A percentile compares a stretch with the other conserved stretches of the same genome.
These are phyloP conservation scores for Daldinia concentrica DNA, from an alignment of 495 filamentous ascomycete genomes.

Conservation along the genomic window DNA sequence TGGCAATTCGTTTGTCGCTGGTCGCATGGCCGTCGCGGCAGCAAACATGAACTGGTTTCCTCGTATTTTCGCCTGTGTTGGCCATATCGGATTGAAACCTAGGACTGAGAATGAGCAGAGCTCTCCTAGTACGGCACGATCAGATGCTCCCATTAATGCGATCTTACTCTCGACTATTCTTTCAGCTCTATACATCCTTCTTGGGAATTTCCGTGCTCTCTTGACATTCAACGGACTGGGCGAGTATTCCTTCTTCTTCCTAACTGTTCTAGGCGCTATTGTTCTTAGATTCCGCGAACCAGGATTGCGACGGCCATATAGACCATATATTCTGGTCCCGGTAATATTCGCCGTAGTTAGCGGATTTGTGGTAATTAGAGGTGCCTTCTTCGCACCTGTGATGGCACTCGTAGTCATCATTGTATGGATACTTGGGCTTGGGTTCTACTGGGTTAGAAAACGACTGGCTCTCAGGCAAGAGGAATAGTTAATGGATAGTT, in stretches of 20 bases:
- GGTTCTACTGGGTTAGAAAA: conserved; percentile 51
- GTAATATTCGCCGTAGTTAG: conserved; percentile 60
- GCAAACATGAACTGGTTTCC: conserved; percentile 64
- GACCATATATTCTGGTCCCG: conserved; percentile 57
- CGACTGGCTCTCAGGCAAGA: conserved; percentile 12
- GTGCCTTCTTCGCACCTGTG: conserved; percentile 61
- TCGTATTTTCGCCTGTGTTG: conserved; percentile 52
- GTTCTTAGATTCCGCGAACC: conserved; percentile 62
- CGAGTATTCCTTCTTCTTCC: conserved; percentile 67
- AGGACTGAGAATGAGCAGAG: conserved; percentile 23
- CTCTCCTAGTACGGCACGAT: conserved; percentile 24
- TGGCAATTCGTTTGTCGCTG: conserved; percentile 65
- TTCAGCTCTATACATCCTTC: conserved; percentile 61
- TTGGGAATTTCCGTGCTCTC: conserved; percentile 65
- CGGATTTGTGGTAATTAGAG: conserved; percentile 63
- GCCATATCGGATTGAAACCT: conserved; percentile 45
- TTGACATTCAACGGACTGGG: conserved; percentile 66
- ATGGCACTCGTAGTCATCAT: conserved; percentile 56
- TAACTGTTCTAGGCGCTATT: conserved; percentile 63
- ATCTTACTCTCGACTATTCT: conserved; percentile 59
- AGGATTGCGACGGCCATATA: conserved; percentile 56
- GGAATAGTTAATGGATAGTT: conserved; percentile 4
- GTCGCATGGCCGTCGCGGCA: conserved; percentile 66
- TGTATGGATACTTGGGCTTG: conserved; percentile 57
- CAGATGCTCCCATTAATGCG: conserved; percentile 62